These are phyloP conservation scores for Glutinoglossum americanum DNA, from an alignment of 495 filamentous ascomycete genomes.

Conservation along the genomic window DNA sequence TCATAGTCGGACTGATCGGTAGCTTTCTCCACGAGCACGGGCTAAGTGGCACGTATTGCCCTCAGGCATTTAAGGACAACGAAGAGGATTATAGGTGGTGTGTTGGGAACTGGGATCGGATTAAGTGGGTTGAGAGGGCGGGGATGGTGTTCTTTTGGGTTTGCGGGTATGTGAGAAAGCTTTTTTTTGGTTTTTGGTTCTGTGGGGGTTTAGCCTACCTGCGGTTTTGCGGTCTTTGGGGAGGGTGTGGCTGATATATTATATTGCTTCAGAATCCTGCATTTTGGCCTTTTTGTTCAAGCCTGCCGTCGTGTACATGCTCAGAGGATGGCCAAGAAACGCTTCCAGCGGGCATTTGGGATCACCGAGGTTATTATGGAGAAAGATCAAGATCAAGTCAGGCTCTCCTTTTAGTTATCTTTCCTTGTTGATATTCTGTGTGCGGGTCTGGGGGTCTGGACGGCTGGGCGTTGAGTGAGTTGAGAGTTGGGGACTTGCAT, in stretches of 20 bases:
- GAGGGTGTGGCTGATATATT: no score
- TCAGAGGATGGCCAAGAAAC: background rate
- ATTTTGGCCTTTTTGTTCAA: background rate
- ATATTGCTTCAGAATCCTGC: background rate
- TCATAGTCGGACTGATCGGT: background rate
- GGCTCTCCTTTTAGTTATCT: no score
- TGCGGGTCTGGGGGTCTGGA: no score
- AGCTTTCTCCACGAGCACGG: background rate
- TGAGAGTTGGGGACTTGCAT: no score
- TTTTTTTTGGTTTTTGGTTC: background rate
- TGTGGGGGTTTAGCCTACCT: background rate
- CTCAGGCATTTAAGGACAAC: background rate
- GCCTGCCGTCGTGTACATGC: background rate
- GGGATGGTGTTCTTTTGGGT: background rate
- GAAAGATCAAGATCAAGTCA: no score
- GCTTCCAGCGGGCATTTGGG: background rate
- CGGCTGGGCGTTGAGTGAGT: no score
- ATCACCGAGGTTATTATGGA: background rate
- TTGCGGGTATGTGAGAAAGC: background rate
- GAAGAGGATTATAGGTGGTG: conserved; percentile 3
- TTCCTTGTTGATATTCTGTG: no score
- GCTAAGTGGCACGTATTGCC: background rate
- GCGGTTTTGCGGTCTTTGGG: no score
- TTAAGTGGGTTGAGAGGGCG: background rate
- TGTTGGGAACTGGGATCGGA: background rate